A percentile compares a stretch with the other conserved stretches of the same genome.
Evolutionary conservation across 2,329 filamentous ascomycete genomes (phyloP).

Genomic region (Dactylonectria estremocensis): DNA sequence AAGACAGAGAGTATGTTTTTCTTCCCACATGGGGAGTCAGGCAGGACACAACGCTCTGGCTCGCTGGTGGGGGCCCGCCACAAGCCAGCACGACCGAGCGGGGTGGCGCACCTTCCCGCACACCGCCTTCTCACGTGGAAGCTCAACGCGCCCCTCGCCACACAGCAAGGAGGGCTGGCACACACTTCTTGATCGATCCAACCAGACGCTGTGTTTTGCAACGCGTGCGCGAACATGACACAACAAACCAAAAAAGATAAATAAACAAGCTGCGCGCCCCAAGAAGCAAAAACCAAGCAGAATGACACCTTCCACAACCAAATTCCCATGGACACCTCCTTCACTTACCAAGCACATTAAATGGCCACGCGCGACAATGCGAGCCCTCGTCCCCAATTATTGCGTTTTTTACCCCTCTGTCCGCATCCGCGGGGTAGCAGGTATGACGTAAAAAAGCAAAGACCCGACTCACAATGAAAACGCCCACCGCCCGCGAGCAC

Average conservation of each 20-base stretch:
- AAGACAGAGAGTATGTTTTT: too few relatives aligned
- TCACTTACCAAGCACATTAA: background rate
- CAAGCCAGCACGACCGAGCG: slow-evolving; percentile 19
- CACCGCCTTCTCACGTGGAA: slow-evolving; percentile 28
- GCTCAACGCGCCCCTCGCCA: slow-evolving; percentile 1
- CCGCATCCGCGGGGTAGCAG: slow-evolving; percentile 29
- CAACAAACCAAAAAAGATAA: slow-evolving; percentile 13
- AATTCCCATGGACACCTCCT: background rate
- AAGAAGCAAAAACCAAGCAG: slow-evolving; percentile 21
- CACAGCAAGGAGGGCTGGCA: slow-evolving; percentile 2
- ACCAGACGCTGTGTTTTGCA: slow-evolving; percentile 22
- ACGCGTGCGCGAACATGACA: slow-evolving; percentile 23
- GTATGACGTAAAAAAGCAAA: slow-evolving; percentile 42
- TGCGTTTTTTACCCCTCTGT: slow-evolving; percentile 30
- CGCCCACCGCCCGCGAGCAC: background rate
- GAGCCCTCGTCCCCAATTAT: background rate
- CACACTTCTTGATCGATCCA: slow-evolving; percentile 9
- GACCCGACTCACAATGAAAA: slow-evolving; percentile 3
- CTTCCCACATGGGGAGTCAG: too few relatives aligned
- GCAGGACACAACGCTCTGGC: too few relatives aligned
- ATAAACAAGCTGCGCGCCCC: slow-evolving; percentile 18
- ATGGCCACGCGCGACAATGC: background rate
- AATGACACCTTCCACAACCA: background rate
- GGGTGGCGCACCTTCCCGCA: slow-evolving; percentile 25
- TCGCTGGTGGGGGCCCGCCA: slow-evolving; percentile 3